phyloP scores from a whole-genome alignment of 805 yeast species.

The Metschnikowia amazonensis region DNA sequence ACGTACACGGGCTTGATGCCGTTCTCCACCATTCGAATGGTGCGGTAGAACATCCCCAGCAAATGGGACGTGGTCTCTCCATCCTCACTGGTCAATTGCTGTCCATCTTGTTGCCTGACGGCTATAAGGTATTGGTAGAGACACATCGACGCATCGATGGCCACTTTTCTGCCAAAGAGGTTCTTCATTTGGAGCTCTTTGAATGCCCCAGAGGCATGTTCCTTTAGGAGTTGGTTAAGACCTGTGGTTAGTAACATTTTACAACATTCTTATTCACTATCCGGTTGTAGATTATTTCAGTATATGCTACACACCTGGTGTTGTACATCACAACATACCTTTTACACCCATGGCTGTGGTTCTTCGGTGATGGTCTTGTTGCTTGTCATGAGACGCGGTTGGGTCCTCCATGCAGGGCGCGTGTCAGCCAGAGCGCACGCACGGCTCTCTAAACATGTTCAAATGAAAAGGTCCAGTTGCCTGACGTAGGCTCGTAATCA shows the following conservation, averaged over 20 bases:
- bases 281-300: no score
- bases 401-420: conserved; percentile 12
- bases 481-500: conserved; percentile 72
- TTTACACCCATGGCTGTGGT: conserved; percentile 17
- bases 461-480: conserved; percentile 64
- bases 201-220: conserved; percentile 83
- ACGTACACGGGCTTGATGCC: conserved; percentile 97
- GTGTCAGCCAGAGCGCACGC: conserved; percentile 1
- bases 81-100: conserved; percentile 75
- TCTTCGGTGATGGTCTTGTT: not conserved
- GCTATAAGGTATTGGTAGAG: conserved; percentile 93
- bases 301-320: no score
- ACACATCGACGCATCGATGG: conserved; percentile 96
- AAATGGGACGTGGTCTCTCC: conserved; percentile 93
- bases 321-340: conserved; percentile 13
- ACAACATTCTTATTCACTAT: no score
- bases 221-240: conserved; percentile 78
- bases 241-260: conserved; percentile 50
- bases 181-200: conserved; percentile 76
- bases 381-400: conserved; percentile 7
- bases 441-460: conserved; percentile 22
- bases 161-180: conserved; percentile 92
- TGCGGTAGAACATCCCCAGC: conserved; percentile 95
- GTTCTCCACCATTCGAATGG: conserved; percentile 81
- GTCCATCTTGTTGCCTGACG: conserved; percentile 96